phyloP scores from a whole-genome alignment of 2,329 filamentous ascomycete species.

The Penicillium hesseltinei region DNA sequence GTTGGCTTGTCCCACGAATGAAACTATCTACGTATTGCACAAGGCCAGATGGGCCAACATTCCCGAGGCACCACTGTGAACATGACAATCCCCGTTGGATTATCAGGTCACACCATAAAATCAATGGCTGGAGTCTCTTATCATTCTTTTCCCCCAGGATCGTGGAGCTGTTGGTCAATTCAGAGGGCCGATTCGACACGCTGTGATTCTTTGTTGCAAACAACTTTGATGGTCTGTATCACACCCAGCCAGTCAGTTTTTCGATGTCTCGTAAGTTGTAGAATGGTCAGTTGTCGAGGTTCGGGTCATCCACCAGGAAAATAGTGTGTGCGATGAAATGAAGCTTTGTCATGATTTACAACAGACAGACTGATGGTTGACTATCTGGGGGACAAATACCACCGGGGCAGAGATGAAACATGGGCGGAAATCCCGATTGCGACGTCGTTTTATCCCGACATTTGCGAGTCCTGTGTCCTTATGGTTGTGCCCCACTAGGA shows the following conservation, averaged over 20 bases:
- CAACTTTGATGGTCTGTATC: not conserved
- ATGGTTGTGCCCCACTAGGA: not conserved
- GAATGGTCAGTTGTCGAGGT: not conserved
- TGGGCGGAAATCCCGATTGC: not conserved
- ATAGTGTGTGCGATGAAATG: not conserved
- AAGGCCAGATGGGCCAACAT: conserved; percentile 20
- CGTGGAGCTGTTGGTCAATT: not conserved
- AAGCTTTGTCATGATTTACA: conserved; percentile 14
- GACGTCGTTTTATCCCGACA: not conserved
- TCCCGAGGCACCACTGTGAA: conserved; percentile 13
- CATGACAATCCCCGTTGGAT: not conserved
- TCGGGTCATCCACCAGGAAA: not conserved
- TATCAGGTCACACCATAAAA: conserved; percentile 6
- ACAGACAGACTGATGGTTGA: conserved; percentile 12
- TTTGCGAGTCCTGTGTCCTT: not conserved
- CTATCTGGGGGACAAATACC: conserved; percentile 9
- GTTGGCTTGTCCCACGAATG: conserved; percentile 18
- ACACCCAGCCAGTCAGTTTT: not conserved
- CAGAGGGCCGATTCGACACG: not conserved
- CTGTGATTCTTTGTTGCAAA: not conserved
- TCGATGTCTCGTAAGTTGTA: not conserved
- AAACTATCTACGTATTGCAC: conserved; percentile 40
- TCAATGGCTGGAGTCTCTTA: not conserved
- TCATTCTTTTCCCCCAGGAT: not conserved
- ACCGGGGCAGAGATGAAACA: conserved; percentile 5